Percentiles rank a stretch among this genome's conserved stretches.
These are phyloP conservation scores for Pichia sporocuriosa DNA, from an alignment of 805 yeast species.

Conservation along the genomic window DNA sequence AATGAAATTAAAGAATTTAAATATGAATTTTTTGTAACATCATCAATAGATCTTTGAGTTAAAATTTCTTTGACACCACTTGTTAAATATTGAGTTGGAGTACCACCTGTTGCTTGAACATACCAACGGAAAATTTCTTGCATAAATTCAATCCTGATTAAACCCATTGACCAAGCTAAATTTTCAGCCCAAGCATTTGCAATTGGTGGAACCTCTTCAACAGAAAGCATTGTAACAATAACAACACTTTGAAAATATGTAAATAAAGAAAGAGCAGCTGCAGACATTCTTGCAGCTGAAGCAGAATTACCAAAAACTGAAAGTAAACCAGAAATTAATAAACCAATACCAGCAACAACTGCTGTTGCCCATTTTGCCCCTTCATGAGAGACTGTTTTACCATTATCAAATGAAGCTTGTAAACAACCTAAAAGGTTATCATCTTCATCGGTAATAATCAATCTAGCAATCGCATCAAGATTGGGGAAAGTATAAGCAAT, in stretches of 20 bases:
- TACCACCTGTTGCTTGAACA: constrained; percentile 83
- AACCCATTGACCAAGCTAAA: constrained; percentile 92
- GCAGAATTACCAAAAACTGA: constrained; percentile 82
- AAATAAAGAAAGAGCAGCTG: constrained; percentile 78
- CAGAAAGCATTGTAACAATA: constrained; percentile 77
- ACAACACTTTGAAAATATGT: constrained; percentile 85
- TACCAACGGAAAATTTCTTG: constrained; percentile 82
- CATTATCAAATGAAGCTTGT: constrained; percentile 68
- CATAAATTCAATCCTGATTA: constrained; percentile 73
- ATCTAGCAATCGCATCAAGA: constrained; percentile 70
- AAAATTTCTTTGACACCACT: constrained; percentile 58
- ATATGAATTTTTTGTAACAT: constrained; percentile 16
- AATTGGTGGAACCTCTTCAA: constrained; percentile 82
- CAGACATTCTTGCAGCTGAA: constrained; percentile 84
- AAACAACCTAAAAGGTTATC: constrained; percentile 58
- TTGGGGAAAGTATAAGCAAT: constrained; percentile 84
- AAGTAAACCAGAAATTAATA: constrained; percentile 72
- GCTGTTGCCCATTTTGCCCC: constrained; percentile 95
- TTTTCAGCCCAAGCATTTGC: constrained; percentile 91
- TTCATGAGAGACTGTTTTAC: constrained; percentile 71
- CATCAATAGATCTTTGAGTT: constrained; percentile 49
- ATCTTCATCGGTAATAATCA: constrained; percentile 33
- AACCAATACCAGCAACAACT: constrained; percentile 80
- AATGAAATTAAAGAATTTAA: constrained; percentile 14
- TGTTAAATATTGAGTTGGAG: constrained; percentile 61